phyloP scores from a whole-genome alignment of 1,284 basidiomycete genomes.

The Rhodotorula sp. region DNA sequence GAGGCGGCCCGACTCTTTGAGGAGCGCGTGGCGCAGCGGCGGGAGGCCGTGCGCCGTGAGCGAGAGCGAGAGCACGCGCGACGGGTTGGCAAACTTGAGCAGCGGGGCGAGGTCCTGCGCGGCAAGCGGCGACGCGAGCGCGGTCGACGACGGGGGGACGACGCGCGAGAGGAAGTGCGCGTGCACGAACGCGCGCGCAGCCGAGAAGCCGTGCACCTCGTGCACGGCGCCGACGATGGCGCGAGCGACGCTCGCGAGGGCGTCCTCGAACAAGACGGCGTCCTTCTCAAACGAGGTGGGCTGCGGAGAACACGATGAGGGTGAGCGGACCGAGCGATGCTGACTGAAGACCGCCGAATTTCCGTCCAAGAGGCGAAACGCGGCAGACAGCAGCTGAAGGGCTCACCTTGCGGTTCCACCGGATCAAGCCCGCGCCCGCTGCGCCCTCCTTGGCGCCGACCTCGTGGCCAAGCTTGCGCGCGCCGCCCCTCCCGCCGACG shows the following conservation, averaged over 20 bases:
- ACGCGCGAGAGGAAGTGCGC: constrained; percentile 78
- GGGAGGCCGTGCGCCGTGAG: constrained; percentile 47
- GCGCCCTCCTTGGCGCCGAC: constrained; percentile 36
- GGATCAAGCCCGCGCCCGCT: constrained; percentile 46
- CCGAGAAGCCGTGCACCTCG: constrained; percentile 66
- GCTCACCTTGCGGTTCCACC: constrained; percentile 49
- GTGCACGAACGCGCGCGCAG: constrained; percentile 79
- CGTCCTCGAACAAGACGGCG: constrained; percentile 46
- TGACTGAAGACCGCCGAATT: too few relatives aligned
- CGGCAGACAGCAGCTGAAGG: not conserved
- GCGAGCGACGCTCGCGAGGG: constrained; percentile 53
- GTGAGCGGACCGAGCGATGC: not conserved
- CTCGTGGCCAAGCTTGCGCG: constrained; percentile 17
- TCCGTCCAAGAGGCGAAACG: too few relatives aligned
- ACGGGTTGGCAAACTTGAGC: constrained; percentile 71
- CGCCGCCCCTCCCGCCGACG: constrained; percentile 38
- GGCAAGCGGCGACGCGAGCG: constrained; percentile 25
- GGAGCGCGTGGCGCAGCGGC: constrained; percentile 58
- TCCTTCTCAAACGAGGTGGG: constrained; percentile 34
- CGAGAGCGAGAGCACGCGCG: constrained; percentile 49
- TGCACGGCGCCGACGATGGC: constrained; percentile 59
- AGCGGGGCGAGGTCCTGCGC: constrained; percentile 74
- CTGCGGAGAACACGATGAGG: not conserved
- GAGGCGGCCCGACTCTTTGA: constrained; percentile 88
- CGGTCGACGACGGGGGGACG: constrained; percentile 21